Base-by-base conservation (phyloP, 1,284 basidiomycete species). In the Puccinia triticina region DNA sequence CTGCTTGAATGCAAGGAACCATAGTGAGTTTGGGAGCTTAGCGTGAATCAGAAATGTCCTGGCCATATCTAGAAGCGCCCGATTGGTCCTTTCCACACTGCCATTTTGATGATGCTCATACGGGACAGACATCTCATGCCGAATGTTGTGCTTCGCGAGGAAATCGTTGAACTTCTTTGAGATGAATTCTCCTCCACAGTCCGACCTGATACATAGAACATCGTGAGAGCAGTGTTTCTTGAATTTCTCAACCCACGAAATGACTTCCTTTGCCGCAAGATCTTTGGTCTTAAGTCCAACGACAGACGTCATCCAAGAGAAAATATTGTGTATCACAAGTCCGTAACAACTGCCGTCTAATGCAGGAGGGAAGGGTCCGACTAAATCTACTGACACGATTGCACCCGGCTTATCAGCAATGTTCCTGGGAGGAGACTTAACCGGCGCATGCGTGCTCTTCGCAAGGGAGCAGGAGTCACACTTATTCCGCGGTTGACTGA, bases 91-190 rank as follows among this genome's bases (percentile, higher is more conserved):
- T 66, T 77, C 61, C 1, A 57, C 40, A 40, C n/a, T 46, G 26
- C 75, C 75, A 46, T 61, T 66, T 37, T 77, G 75, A 26, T 77
- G 26, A 40, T 61, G 59, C 29, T 77, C 40, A 29, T 77, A 67
- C n/a, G 59, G 57, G n/a, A 66, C 23, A 0, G 61, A 66, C 18
- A 46, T 37, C 5, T 77, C 43, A 40, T 77, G 32, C 4, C 29
- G 21, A 16, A 14, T 32, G 40, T 76, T 26, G 53, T 55, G 5
- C 26, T 59, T 18, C 37, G 12, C 34, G 12, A n/a, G n/a, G n/a
- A n/a, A n/a, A n/a, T n/a, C n/a, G n/a, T n/a, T n/a, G n/a, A n/a
- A n/a, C n/a, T n/a, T n/a, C n/a, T n/a, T n/a, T n/a, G n/a, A n/a
- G n/a, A n/a, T n/a, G n/a, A n/a, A n/a, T n/a, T n/a, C n/a, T n/a